Evolutionary conservation across 768 basidiomycete genomes (phyloP), one percentile per base, ranked within the genome.

Genomic region (Pisolithus albus): DNA sequence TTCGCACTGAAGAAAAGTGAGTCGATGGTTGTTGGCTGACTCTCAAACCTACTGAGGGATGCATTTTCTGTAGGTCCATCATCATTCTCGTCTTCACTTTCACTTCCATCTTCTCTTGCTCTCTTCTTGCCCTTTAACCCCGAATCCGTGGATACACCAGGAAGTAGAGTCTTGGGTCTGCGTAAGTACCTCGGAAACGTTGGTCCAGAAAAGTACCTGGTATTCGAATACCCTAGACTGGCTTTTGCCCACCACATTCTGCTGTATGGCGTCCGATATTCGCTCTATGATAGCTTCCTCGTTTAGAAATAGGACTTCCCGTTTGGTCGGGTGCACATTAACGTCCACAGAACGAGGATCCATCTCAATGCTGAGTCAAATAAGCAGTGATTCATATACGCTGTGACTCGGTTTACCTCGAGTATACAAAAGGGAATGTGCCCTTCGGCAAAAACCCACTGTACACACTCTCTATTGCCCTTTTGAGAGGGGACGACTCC

Each of bases 321-420:
- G 86, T 65, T 99, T 99, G 2, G 96, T 98, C 0, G 95, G 96
- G 64, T 97, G 94, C 7, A 98, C 92, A 60, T 99, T 99, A 49
- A 97, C 94, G 59, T 99, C 96, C 16, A 99, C 86, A 23, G 87
- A 83, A 28, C 82, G 78, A 0, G 93, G 92, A 54, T 92, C 85
- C 58, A 97, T 84, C 39, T 83, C 75, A 40, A 98, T 67, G 58
- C 93, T 94, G 53, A 9, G 24, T 11, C 24, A 23, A 43, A 44
- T 46, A 54, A 52, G 46, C 11, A 28, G 37, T 16, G 30, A 42
- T 13, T 10, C 28, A 5, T 28, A 21, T 19, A 34, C 4, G 21
- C 9, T 32, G 53, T 11, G 5, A 36, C 24, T 16, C 24, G 32
- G 72, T n/a, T 34, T 52, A 92, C 93, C 91, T 92, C 37, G 97